phyloP scores from a whole-genome alignment of 2,329 filamentous ascomycete species.

The Hypocrella siamensis region DNA sequence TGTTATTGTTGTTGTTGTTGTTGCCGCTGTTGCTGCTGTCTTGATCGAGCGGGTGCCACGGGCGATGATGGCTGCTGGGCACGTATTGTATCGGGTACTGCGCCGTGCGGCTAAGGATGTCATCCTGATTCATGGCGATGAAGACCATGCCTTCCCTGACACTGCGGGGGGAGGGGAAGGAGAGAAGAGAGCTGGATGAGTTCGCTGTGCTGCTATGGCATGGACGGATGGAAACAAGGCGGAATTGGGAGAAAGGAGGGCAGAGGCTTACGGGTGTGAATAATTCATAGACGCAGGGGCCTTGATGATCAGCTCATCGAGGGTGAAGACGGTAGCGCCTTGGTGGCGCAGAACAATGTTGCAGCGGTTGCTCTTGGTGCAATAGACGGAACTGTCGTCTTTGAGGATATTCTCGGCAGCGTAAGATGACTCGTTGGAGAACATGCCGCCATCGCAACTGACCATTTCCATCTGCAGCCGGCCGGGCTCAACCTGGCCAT shows the following conservation, averaged over 20 bases:
- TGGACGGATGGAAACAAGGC: too few relatives aligned
- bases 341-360: slow-evolving; percentile 76
- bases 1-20: too few relatives aligned
- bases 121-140: slow-evolving; percentile 69
- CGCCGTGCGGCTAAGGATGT: slow-evolving; percentile 56
- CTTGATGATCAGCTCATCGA: slow-evolving; percentile 79
- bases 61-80: slow-evolving; percentile 5
- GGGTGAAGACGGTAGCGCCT: slow-evolving; percentile 62
- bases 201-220: too few relatives aligned
- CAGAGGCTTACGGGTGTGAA: slow-evolving; percentile 60
- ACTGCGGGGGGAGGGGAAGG: slow-evolving; percentile 24
- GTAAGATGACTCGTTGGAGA: slow-evolving; percentile 46
- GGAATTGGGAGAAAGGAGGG: slow-evolving; percentile 3
- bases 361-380: slow-evolving; percentile 74
- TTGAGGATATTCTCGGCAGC: slow-evolving; percentile 68
- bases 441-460: slow-evolving; percentile 73
- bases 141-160: slow-evolving; percentile 89
- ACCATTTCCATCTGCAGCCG: slow-evolving; percentile 73
- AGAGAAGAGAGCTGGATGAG: too few relatives aligned
- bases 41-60: slow-evolving; percentile 2
- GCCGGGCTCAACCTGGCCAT: slow-evolving; percentile 75
- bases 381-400: slow-evolving; percentile 75
- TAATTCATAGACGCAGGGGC: slow-evolving; percentile 61
- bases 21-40: not conserved
- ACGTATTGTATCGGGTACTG: slow-evolving; percentile 60